A percentile compares a stretch with the other conserved stretches of the same genome.
These are phyloP conservation scores for Lenzites betulinus DNA, from an alignment of 768 basidiomycete genomes.

Conservation along the genomic window DNA sequence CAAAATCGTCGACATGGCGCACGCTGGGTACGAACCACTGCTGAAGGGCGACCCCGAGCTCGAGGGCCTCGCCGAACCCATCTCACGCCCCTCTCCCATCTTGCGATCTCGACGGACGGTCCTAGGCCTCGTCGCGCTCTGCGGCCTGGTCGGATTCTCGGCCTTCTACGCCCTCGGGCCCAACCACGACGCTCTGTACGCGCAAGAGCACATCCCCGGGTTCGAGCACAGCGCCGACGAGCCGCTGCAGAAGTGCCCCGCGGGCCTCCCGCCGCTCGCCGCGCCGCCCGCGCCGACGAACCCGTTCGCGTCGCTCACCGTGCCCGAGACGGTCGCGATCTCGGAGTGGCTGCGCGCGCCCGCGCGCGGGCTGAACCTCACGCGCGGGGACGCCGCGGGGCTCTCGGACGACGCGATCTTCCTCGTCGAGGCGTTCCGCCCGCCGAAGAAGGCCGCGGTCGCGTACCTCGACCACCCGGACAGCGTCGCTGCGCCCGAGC, in stretches of 20 bases:
- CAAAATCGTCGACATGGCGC: constrained; percentile 6
- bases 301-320: constrained; percentile 52
- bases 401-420: constrained; percentile 53
- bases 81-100: not conserved
- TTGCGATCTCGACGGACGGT: constrained; percentile 8
- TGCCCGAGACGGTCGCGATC: constrained; percentile 46
- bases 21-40: constrained; percentile 19
- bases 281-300: constrained; percentile 47
- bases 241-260: constrained; percentile 37
- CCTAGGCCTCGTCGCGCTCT: constrained; percentile 5
- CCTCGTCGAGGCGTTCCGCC: constrained; percentile 51
- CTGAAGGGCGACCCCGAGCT: constrained; percentile 20
- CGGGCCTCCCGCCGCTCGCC: constrained; percentile 36
- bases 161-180: constrained; percentile 18
- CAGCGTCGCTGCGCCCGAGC: constrained; percentile 31
- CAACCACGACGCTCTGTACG: not conserved
- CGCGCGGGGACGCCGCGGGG: constrained; percentile 32
- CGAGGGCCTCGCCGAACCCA: constrained; percentile 5
- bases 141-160: constrained; percentile 15
- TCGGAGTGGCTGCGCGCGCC: constrained; percentile 48
- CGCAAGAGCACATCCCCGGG: not conserved
- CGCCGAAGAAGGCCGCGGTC: constrained; percentile 49
- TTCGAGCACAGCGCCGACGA: constrained; percentile 2
- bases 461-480: constrained; percentile 44
- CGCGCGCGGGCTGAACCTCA: constrained; percentile 50